phyloP scores from a whole-genome alignment of 306 rosid species.

The Pyrus bretschneideri region DNA sequence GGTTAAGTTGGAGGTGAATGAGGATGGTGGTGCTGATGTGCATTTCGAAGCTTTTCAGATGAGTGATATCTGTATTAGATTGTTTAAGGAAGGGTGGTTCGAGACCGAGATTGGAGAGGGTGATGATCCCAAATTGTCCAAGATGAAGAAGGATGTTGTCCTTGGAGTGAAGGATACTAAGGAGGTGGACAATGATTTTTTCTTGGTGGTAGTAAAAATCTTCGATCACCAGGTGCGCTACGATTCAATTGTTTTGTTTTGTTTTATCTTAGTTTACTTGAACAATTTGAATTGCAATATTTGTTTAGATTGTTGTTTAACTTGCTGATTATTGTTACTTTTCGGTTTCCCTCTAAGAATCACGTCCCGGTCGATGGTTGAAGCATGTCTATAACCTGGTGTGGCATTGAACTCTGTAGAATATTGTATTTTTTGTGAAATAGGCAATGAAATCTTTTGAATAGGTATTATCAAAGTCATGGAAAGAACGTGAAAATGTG shows the following conservation, averaged over 20 bases:
- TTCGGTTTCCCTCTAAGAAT: not conserved
- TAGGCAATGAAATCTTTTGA: not conserved
- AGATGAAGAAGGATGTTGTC: conserved; percentile 89
- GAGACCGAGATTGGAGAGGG: conserved; percentile 60
- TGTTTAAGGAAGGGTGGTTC: conserved; percentile 86
- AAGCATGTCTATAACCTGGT: not conserved
- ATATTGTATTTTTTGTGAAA: not conserved
- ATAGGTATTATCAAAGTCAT: not conserved
- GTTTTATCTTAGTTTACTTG: not conserved
- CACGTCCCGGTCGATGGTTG: not conserved
- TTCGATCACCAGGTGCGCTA: conserved; percentile 72
- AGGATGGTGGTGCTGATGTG: conserved; percentile 77
- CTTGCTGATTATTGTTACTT: not conserved
- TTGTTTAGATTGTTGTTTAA: not conserved
- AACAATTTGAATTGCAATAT: not conserved
- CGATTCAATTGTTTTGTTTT: not conserved
- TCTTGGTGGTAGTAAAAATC: conserved; percentile 89
- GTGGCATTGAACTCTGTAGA: not conserved
- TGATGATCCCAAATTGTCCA: conserved; percentile 76
- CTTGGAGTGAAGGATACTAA: conserved; percentile 84
- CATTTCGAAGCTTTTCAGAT: conserved; percentile 97
- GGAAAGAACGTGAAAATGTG: not conserved
- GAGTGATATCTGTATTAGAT: conserved; percentile 76
- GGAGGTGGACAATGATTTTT: conserved; percentile 94
- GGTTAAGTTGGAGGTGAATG: conserved; percentile 87